These are phyloP conservation scores for Lanmaoa pseudosensibilis DNA, from an alignment of 768 basidiomycete species.

Conservation along the genomic window DNA sequence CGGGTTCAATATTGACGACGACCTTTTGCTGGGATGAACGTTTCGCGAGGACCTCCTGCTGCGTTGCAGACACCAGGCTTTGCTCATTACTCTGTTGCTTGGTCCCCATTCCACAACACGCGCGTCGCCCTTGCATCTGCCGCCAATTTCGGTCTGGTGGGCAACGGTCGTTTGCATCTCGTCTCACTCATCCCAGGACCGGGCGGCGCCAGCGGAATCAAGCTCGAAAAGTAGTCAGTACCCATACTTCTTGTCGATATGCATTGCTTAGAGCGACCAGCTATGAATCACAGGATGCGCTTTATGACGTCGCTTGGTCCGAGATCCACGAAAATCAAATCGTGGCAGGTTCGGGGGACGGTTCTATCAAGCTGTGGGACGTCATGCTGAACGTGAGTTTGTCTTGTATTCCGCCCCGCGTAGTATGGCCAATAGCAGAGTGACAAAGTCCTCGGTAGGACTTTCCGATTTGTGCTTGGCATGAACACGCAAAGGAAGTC, in stretches of 20 bases:
- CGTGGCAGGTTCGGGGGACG: slow-evolving; percentile 86
- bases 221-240: slow-evolving; percentile 69
- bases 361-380: slow-evolving; percentile 90
- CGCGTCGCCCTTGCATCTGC: slow-evolving; percentile 79
- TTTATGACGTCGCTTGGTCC: slow-evolving; percentile 93
- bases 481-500: slow-evolving; percentile 91
- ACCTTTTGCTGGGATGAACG: slow-evolving; percentile 33
- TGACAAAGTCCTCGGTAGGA: slow-evolving; percentile 53
- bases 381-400: slow-evolving; percentile 71
- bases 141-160: slow-evolving; percentile 93
- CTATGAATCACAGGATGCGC: slow-evolving; percentile 86
- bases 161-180: slow-evolving; percentile 86
- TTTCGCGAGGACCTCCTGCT: slow-evolving; percentile 42
- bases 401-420: not conserved
- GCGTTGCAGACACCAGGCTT: slow-evolving; percentile 75
- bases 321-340: slow-evolving; percentile 94
- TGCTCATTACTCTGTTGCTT: slow-evolving; percentile 77
- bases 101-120: slow-evolving; percentile 82
- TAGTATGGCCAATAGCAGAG: slow-evolving; percentile 24
- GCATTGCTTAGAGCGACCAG: slow-evolving; percentile 39
- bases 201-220: slow-evolving; percentile 43
- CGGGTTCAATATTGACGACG: not conserved
- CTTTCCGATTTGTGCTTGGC: slow-evolving; percentile 87
- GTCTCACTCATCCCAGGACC: slow-evolving; percentile 53
- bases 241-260: not conserved